Evolutionary conservation across 78 protist genomes (phyloP).

Genomic region (Polysphondylium violaceum): DNA sequence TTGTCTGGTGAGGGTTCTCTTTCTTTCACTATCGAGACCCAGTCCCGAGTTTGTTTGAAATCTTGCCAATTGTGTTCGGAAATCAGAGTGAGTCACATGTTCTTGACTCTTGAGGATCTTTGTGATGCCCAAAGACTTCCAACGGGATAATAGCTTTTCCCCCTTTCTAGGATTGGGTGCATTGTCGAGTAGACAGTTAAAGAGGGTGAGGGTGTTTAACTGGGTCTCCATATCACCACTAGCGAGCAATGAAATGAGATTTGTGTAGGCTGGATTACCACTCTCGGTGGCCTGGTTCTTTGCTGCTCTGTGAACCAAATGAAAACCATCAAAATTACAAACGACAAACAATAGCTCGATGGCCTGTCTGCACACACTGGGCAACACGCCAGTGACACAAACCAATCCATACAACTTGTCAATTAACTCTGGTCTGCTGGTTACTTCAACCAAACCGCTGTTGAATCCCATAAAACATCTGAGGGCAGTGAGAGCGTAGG

Average conservation of each 20-base stretch:
- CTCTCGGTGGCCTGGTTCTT: conserved; percentile 38
- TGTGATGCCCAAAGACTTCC: conserved; percentile 59
- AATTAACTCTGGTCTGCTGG: conserved; percentile 59
- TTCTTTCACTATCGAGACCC: conserved; percentile 7
- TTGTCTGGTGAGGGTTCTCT: conserved; percentile 23
- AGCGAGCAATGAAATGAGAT: conserved; percentile 4
- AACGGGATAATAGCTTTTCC: conserved; percentile 48
- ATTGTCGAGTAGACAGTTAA: conserved; percentile 76
- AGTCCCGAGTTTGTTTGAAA: conserved; percentile 64
- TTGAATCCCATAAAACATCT: conserved; percentile 81
- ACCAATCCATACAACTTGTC: conserved; percentile 42
- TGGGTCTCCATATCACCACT: conserved; percentile 84
- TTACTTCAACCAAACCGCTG: conserved; percentile 74
- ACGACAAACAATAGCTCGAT: conserved; percentile 72
- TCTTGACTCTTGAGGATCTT: conserved; percentile 57
- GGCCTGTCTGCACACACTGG: conserved; percentile 75
- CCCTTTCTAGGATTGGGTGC: conserved; percentile 74
- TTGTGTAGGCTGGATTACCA: conserved; percentile 20
- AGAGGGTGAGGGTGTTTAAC: conserved; percentile 59
- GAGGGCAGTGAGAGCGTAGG: conserved; percentile 68
- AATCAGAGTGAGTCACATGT: conserved; percentile 72
- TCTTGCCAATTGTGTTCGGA: conserved; percentile 73
- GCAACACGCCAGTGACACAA: conserved; percentile 5
- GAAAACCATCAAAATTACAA: conserved; percentile 80
- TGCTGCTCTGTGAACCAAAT: conserved; percentile 76